Percentiles rank a stretch among this genome's conserved stretches.
Conservation (phyloP, 2,329 filamentous ascomycete genomes). For the Colletotrichum ledebouriae region DNA sequence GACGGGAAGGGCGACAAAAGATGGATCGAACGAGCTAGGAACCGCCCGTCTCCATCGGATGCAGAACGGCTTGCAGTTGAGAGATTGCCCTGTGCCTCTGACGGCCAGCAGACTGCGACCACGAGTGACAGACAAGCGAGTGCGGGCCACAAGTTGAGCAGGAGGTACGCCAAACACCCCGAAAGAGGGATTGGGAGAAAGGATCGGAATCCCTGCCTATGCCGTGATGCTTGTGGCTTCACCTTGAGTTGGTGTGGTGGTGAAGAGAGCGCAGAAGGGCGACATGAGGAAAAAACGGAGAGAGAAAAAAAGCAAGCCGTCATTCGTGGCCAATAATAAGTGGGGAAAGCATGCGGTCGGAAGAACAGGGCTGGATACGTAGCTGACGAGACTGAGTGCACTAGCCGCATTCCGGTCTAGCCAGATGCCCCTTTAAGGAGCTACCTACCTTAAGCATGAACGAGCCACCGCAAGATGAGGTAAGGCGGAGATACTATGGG, state of each 20-base stretch:
- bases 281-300: background rate
- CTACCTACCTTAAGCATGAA: background rate
- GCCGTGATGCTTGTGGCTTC: slow-evolving; percentile 35
- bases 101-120: background rate
- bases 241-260: slow-evolving; percentile 43
- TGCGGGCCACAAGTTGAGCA: background rate
- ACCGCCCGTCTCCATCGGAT: slow-evolving; percentile 19
- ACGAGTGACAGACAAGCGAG: slow-evolving; percentile 1
- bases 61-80: slow-evolving; percentile 24
- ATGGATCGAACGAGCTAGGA: slow-evolving; percentile 11
- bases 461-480: background rate
- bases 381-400: background rate
- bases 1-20: background rate
- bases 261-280: slow-evolving; percentile 31
- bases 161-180: slow-evolving; percentile 5
- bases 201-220: slow-evolving; percentile 41
- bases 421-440: background rate
- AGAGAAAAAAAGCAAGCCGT: slow-evolving; percentile 7
- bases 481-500: background rate
- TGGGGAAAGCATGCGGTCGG: slow-evolving; percentile 9
- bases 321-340: slow-evolving; percentile 25
- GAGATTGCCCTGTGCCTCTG: slow-evolving; percentile 25
- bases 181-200: slow-evolving; percentile 30
- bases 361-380: slow-evolving; percentile 18
- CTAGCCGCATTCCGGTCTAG: background rate